Evolutionary conservation across 1,284 basidiomycete genomes (phyloP).

Genomic region (Phenoliferia sp.): DNA sequence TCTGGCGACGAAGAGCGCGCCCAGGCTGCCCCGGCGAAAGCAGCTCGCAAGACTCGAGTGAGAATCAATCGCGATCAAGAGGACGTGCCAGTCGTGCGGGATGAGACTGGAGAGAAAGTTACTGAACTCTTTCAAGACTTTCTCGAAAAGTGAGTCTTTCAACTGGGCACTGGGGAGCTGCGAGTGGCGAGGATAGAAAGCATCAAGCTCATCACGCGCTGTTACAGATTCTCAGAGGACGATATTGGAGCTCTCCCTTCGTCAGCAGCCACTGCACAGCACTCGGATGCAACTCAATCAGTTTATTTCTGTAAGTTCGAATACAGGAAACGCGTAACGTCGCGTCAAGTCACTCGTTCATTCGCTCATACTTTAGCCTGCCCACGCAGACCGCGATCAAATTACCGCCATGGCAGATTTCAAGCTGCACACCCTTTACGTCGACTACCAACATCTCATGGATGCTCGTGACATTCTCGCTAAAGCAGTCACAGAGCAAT

Average conservation of each 20-base stretch:
- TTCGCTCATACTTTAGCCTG: neutral
- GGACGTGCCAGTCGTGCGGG: conserved; percentile 45
- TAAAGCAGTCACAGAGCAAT: conserved; percentile 85
- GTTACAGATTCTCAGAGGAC: conserved; percentile 69
- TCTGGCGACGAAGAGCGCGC: neutral
- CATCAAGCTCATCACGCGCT: neutral
- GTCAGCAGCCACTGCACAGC: conserved; percentile 60
- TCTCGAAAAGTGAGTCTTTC: conserved; percentile 65
- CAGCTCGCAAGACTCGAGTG: conserved; percentile 5
- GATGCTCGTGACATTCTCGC: conserved; percentile 87
- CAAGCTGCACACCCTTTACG: conserved; percentile 89
- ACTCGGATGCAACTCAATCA: conserved; percentile 35
- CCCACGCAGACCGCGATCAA: neutral
- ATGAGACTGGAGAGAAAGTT: conserved; percentile 88
- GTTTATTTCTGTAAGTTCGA: conserved; percentile 47
- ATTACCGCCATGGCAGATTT: conserved; percentile 68
- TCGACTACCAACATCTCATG: conserved; percentile 88
- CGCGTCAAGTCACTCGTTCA: neutral
- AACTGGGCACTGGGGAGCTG: neutral
- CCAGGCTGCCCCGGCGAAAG: neutral
- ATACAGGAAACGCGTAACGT: neutral
- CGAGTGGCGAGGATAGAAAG: neutral
- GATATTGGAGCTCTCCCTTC: conserved; percentile 56
- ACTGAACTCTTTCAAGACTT: conserved; percentile 86
- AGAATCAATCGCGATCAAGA: conserved; percentile 23